Evolutionary conservation across 148 eudicot genomes (phyloP), one percentile per base, ranked within the genome.

Genomic region (Arbutus unedo): DNA sequence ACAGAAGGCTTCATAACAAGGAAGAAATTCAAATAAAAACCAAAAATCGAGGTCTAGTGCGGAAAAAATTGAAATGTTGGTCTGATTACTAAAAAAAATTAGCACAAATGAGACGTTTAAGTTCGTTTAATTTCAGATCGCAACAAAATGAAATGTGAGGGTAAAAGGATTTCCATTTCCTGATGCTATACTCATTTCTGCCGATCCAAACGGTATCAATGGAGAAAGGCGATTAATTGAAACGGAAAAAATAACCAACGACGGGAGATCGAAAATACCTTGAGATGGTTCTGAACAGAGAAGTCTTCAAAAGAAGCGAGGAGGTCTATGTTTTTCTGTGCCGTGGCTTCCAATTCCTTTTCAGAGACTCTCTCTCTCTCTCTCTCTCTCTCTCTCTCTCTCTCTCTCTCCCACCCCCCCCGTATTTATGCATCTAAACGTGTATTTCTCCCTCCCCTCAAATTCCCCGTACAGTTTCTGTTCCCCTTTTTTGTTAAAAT

Each of bases 311-410:
- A 50, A 23, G 19, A 4, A 5, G 59, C 38, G 43, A 25, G 50
- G n/a, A 23, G 57, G 78, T 51, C 59, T 76, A 76, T 59, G 78
- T 43, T 76, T 76, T 23, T 76, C 13, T 19, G 3, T 57, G 62
- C 18, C 3, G 4, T 9, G 38, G 53, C 5, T 23, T 49, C 43
- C 18, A 11, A 11, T 23, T 23, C 18, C 18, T 18, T 21, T 11
- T 50, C 56, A 48, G 56, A 8, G 14, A 1, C 59, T 5, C 78
- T 23, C 41, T 74, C 55, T 45, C 15, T 76, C 62, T 73, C 79
- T 45, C 45, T 23, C 5, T 31, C 38, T n/a, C n/a, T n/a, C n/a
- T n/a, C 59, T 5, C 78, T 23, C 41, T 74, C 55, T 45, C 15
- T 76, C 62, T 73, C 79, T 45, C 45, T 23, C 5, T 31, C 38